Evolutionary conservation across 129 eudicot genomes (phyloP), one percentile per base, ranked within the genome.

Genomic region (Rutidosis leptorrhynchoides): DNA sequence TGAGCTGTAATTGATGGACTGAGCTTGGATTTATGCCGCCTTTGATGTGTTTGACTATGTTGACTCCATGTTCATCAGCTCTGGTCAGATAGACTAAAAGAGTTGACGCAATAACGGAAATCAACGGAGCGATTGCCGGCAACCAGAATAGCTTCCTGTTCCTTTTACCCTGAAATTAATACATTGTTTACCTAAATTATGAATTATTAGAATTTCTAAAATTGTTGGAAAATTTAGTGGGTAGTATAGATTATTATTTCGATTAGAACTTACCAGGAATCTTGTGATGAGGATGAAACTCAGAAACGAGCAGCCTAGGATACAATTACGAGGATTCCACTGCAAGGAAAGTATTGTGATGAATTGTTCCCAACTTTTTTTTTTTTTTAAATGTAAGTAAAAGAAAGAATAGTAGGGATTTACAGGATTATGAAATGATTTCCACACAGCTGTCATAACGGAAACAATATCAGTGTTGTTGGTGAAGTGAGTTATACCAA

Each of bases 51-150:
- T 83, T 85, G 58, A 90, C 86, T 45, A 90, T 86, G 61, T 77
- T 75, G 20, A 90, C 80, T 81, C 95, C 96, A 46, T 89, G 81
- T 64, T 87, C 77, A 45, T 84, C 89, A 12, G 95, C 95, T 76
- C 74, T 83, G 4, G 96, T 83, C 12, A 84, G 52, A 74, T 69
- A 93, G 8, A 93, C 96, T 3, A 82, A 61, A 14, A 83, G 65
- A 20, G 99, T 93, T 2, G 99, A 86, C 43, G 86, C 56, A 60
- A 89, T 57, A 3, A 93, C 95, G 0, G 95, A 89, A 53, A 84
- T 58, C 29, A 93, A 69, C 0, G 99, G 99, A 21, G 99, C 96
- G 57, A 86, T 85, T 15, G 99, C 96, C 6, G 99, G 88, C 76
- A 93, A 60, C 99, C 99, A 93, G 72, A 86, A 93, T 19, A 93